Conservation (phyloP, 495 filamentous ascomycete genomes). For the Aspergillus sclerotioniger region DNA sequence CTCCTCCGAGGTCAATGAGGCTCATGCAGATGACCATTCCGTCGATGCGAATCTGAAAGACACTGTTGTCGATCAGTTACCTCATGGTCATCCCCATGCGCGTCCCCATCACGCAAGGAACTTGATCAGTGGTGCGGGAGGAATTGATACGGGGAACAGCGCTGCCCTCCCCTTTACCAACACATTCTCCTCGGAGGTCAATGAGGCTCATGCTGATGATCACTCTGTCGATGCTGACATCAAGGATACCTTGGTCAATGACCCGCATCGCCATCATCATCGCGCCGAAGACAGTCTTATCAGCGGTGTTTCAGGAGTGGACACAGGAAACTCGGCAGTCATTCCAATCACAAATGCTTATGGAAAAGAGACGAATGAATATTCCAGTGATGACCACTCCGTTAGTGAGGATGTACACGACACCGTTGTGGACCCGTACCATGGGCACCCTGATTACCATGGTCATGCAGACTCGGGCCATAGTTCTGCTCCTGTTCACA, state of each 20-base stretch:
- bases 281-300: constrained; percentile 8
- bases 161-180: constrained; percentile 13
- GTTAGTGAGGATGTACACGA: constrained; percentile 16
- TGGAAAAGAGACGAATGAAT: constrained; percentile 21
- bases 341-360: constrained; percentile 24
- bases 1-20: constrained; percentile 23
- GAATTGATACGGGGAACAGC: constrained; percentile 19
- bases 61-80: constrained; percentile 3
- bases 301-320: constrained; percentile 28
- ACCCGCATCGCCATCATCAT: too few relatives aligned
- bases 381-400: constrained; percentile 31
- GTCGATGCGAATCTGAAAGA: constrained; percentile 14
- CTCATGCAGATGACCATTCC: constrained; percentile 29
- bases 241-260: neutral
- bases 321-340: constrained; percentile 29
- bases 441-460: neutral
- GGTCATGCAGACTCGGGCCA: neutral
- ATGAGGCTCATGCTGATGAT: constrained; percentile 27
- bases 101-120: neutral
- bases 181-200: constrained; percentile 19
- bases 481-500: neutral
- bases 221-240: constrained; percentile 25
- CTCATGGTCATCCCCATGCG: neutral
- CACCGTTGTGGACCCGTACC: constrained; percentile 2
- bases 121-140: constrained; percentile 19